Base-by-base conservation (phyloP, 805 yeast genomes). In the Candida awuae region DNA sequence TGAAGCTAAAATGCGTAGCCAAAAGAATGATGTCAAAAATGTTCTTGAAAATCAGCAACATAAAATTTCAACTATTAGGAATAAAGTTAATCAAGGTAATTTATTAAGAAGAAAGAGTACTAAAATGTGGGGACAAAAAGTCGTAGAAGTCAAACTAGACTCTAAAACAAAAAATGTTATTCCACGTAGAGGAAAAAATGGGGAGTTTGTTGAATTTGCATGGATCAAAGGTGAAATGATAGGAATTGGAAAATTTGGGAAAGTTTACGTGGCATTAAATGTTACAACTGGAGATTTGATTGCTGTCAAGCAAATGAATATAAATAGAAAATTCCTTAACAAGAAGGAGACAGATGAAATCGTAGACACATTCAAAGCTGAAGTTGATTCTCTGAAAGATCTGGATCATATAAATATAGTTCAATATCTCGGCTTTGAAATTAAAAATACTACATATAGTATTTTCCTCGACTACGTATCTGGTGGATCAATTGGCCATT, bases 171-270 rank as follows among this genome's bases (percentile, higher is more conserved):
- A 20, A n/a, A 34, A 12, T 13, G 40, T 33, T 21, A 32, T 36
- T 8, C 39, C 37, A 9, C 32, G 22, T 19, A 30, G 38, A 15
- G 36, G 37, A 8, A 35, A 39, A 25, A 72, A 70, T 38, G 92
- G 88, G 12, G 74, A 77, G 36, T 73, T 74, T 54, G 35, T 39
- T 30, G 94, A 88, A 60, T 90, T 87, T 64, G 94, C 94, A 0
- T 92, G 99, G 99, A 82, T 94, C 35, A 86, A 86, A 55, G 99
- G 99, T 69, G 97, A 88, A 54, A 67, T 92, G 46, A 86, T 92
- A 42, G 99, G 99, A 0, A 77, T 85, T 42, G 99, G 99, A 0
- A 88, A 97, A 1, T 92, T 88, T 66, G 99, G 98, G 8, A 80
- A 84, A 27, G 99, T 92, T 1, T 90, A 72, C 54, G 67, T 92